Base-by-base conservation (phyloP, 805 yeast genomes). In the Saturnispora mendoncae region DNA sequence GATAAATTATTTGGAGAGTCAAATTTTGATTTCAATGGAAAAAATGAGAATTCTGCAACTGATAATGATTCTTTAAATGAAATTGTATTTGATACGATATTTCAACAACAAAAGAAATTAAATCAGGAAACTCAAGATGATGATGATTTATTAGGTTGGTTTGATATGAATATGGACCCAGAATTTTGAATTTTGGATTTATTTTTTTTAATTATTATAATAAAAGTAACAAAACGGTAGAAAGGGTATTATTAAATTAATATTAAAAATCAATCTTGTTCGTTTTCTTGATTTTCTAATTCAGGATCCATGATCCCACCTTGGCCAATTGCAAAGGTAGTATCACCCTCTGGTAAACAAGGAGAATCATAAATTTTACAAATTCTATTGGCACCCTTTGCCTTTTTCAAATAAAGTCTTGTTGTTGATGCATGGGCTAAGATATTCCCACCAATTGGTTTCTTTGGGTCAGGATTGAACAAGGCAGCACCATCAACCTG, bases 401-500 rank as follows among this genome's bases (percentile, higher is more conserved):
- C 96, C 65, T 92, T 92, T 56, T 81, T 83, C 60, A 92, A 79
- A 42, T 84, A 82, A 45, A 92, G 71, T 55, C 98, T 74, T 2
- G 98, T 92, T 5, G 97, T 90, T 2, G 97, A 87, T 15, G 95
- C 80, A 61, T 92, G 98, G 1, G 97, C 98, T 60, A 92, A 81
- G 52, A 92, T 92, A 57, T 92, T 90, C 53, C 98, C 98, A 47
- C 98, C 98, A 51, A 92, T 90, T 14, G 98, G 98, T 61, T 92
- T 92, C 61, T 92, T 92, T 13, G 97, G 97, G 61, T 92, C 98
- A 1, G 96, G 95, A 52, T 88, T 87, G 60, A 79, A 88, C 67
- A 77, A 66, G 21, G 76, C 71, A 55, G 94, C 94, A n/a, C 78
- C 79, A 56, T 92, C 98, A 15, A 92, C 98, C 62, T 88, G 97